These are phyloP conservation scores for Pseudopyricularia cyperi DNA, from an alignment of 2,329 filamentous ascomycete species.

Conservation along the genomic window DNA sequence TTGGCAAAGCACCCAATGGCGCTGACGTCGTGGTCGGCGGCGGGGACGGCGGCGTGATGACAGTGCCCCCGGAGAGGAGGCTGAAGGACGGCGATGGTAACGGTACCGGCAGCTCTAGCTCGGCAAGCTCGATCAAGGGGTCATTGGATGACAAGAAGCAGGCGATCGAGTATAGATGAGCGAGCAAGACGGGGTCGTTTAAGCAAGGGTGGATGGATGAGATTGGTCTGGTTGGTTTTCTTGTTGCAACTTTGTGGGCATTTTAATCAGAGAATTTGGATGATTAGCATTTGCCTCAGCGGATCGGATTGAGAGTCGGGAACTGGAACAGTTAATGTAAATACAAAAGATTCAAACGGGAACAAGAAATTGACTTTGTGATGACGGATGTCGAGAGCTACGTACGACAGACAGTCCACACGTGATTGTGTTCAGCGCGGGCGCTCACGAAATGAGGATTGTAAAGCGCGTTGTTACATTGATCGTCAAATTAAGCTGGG, in stretches of 20 bases:
- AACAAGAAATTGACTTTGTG: too few species aligned
- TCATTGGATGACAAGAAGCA: conserved; percentile 4
- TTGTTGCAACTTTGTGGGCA: background rate
- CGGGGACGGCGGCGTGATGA: conserved; percentile 27
- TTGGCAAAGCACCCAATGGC: conserved; percentile 64
- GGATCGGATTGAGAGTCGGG: too few species aligned
- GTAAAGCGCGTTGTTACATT: too few species aligned
- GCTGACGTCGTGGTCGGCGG: conserved; percentile 60
- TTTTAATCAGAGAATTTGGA: too few species aligned
- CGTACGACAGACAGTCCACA: too few species aligned
- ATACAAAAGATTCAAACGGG: too few species aligned
- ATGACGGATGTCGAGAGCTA: too few species aligned
- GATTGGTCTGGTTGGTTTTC: background rate
- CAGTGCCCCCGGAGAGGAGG: conserved; percentile 8
- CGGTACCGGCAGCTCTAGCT: background rate
- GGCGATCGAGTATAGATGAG: conserved; percentile 1
- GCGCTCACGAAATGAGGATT: too few species aligned
- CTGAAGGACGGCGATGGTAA: conserved; percentile 7
- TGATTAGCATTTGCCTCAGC: too few species aligned
- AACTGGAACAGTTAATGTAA: too few species aligned
- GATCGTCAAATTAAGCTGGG: too few species aligned
- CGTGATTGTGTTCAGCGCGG: too few species aligned
- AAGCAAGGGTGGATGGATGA: background rate
- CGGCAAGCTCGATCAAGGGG: conserved; percentile 1
- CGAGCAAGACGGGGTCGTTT: background rate